phyloP scores from a whole-genome alignment of 805 yeast genomes.

The Candida manassasensis region DNA sequence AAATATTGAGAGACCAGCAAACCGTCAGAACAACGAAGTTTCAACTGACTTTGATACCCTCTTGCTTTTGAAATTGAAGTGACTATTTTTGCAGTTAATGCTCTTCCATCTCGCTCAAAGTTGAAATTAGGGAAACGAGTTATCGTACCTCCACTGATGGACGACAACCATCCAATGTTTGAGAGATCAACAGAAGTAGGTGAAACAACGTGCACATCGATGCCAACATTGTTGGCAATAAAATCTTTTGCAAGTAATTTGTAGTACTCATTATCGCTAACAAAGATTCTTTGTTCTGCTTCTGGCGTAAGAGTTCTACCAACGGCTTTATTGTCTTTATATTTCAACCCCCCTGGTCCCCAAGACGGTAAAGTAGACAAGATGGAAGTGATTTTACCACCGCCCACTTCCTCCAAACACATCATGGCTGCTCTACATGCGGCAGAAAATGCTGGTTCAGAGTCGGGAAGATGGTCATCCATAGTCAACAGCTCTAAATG shows the following conservation, averaged over 20 bases:
- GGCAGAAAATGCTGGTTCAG: slow-evolving; percentile 74
- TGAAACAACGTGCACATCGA: slow-evolving; percentile 72
- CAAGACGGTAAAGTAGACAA: slow-evolving; percentile 68
- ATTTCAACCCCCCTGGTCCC: slow-evolving; percentile 71
- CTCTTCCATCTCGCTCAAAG: slow-evolving; percentile 63
- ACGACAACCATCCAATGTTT: slow-evolving; percentile 61
- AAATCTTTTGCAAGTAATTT: slow-evolving; percentile 53
- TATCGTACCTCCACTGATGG: slow-evolving; percentile 69
- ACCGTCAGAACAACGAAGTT: slow-evolving; percentile 84
- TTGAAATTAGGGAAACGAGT: slow-evolving; percentile 64
- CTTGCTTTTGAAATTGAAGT: slow-evolving; percentile 44
- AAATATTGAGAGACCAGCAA: slow-evolving; percentile 74
- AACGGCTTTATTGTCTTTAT: slow-evolving; percentile 35
- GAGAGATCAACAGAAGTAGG: slow-evolving; percentile 65
- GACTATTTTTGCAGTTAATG: slow-evolving; percentile 57
- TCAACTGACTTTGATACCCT: slow-evolving; percentile 80
- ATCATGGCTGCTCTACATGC: slow-evolving; percentile 67
- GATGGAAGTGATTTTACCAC: slow-evolving; percentile 76
- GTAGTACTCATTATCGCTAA: slow-evolving; percentile 61
- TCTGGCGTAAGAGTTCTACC: slow-evolving; percentile 40
- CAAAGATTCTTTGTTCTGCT: slow-evolving; percentile 46
- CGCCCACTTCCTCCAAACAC: slow-evolving; percentile 62
- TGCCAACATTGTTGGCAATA: slow-evolving; percentile 56
- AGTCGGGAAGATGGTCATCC: slow-evolving; percentile 33
- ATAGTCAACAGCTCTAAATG: slow-evolving; percentile 46